These are phyloP conservation scores for Lepidopterella palustris DNA, from an alignment of 495 filamentous ascomycete genomes.

Conservation along the genomic window DNA sequence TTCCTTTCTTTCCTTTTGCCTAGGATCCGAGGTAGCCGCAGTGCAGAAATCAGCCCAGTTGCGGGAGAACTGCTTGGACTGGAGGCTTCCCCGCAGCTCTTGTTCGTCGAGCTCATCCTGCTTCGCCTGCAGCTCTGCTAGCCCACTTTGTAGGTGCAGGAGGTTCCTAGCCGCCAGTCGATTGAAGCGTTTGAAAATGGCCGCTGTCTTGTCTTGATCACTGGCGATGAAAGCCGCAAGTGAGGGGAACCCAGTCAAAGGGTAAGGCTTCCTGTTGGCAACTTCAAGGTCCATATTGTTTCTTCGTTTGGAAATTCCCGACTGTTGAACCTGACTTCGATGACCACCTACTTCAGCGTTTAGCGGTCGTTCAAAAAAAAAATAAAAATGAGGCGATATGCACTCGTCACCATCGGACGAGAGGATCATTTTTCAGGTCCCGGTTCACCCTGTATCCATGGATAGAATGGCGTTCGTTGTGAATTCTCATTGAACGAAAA, in stretches of 20 bases:
- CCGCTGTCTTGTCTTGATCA: slow-evolving; percentile 12
- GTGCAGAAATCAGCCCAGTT: slow-evolving; percentile 10
- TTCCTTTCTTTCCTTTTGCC: slow-evolving; percentile 9
- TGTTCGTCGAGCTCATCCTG: slow-evolving; percentile 4
- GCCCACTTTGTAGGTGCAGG: slow-evolving; percentile 11
- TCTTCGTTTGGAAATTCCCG: background rate
- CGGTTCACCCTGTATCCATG: too few relatives aligned
- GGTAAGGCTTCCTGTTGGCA: background rate
- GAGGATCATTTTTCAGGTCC: too few relatives aligned
- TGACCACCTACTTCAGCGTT: background rate
- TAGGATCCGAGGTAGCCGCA: background rate
- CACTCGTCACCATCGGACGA: too few relatives aligned
- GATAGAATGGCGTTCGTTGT: too few relatives aligned
- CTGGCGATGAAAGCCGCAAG: slow-evolving; percentile 10
- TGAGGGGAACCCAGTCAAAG: background rate
- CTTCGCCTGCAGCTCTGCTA: background rate
- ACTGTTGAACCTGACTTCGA: background rate
- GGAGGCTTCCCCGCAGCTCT: background rate
- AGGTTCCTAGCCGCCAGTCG: slow-evolving; percentile 10
- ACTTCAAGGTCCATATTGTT: background rate
- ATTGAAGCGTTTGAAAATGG: slow-evolving; percentile 14
- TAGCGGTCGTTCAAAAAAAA: too few relatives aligned
- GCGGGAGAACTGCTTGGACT: slow-evolving; percentile 1
- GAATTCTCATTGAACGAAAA: too few relatives aligned
- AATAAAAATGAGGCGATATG: too few relatives aligned